phyloP scores from a whole-genome alignment of 192 early-diverging fungal genomes.

The Backusella psychrophila region DNA sequence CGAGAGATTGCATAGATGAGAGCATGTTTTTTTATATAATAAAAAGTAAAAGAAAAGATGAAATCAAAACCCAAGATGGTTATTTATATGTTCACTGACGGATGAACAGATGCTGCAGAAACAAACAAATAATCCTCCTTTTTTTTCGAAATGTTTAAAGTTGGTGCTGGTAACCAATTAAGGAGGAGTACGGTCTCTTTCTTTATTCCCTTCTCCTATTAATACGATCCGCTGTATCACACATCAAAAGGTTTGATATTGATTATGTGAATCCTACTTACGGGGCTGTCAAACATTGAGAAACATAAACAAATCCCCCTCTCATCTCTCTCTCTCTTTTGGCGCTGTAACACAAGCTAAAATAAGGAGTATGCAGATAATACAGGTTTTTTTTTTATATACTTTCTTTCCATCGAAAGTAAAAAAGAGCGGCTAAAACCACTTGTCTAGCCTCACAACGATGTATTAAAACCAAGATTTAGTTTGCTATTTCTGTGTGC shows the following conservation, averaged over 20 bases:
- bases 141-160: too few species aligned
- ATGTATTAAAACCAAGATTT: neutral
- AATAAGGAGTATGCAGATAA: neutral
- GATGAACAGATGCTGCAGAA: too few species aligned
- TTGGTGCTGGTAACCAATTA: too few species aligned
- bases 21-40: neutral
- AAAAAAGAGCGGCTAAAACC: neutral
- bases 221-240: neutral
- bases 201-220: neutral
- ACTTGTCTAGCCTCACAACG: neutral
- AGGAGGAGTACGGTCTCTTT: neutral
- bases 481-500: too few species aligned
- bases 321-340: neutral
- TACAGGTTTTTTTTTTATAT: neutral
- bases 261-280: neutral
- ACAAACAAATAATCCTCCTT: too few species aligned
- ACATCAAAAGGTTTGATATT: neutral
- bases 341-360: neutral
- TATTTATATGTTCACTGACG: too few species aligned
- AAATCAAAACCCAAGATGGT: neutral
- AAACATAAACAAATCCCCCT: neutral
- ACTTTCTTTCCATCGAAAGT: neutral
- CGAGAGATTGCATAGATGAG: constrained; percentile 13
- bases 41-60: neutral
- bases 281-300: neutral